A percentile compares a stretch with the other conserved stretches of the same genome.
Conservation (phyloP, 768 basidiomycete genomes). For the Pleurotus pulmonarius region DNA sequence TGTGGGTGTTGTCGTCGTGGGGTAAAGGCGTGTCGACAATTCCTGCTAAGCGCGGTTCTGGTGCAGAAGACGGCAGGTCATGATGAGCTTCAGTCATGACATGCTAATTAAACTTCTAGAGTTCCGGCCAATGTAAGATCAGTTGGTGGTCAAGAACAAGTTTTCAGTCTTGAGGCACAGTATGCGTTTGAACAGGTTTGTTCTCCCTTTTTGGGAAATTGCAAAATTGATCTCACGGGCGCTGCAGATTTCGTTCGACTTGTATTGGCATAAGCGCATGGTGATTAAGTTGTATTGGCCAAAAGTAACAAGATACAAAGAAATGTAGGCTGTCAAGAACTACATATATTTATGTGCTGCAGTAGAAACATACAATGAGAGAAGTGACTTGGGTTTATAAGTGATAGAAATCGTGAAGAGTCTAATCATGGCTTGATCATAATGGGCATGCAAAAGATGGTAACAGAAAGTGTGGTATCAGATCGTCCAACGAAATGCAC, state of each 20-base stretch:
- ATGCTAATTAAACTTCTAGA: constrained; percentile 1
- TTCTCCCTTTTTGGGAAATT: no score
- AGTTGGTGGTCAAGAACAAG: no score
- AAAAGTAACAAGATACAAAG: background rate
- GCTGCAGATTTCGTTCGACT: no score
- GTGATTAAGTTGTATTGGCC: background rate
- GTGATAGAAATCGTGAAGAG: background rate
- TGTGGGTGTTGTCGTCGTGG: background rate
- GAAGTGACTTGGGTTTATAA: background rate
- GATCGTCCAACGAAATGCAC: background rate
- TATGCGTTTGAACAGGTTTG: no score
- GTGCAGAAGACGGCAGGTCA: constrained; percentile 1
- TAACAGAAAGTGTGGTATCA: background rate
- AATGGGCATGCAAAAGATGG: background rate
- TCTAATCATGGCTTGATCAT: background rate
- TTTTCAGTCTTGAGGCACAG: no score
- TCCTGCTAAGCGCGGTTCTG: background rate
- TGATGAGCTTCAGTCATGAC: constrained; percentile 8
- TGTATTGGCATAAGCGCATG: no score
- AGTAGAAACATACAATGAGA: constrained; percentile 1
- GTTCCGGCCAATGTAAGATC: no score
- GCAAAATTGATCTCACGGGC: no score
- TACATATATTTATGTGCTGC: background rate
- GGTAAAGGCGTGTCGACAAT: background rate
- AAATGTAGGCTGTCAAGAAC: background rate